These are phyloP conservation scores for Maudiozyma saulgeensis DNA, from an alignment of 805 yeast species.

Conservation along the genomic window DNA sequence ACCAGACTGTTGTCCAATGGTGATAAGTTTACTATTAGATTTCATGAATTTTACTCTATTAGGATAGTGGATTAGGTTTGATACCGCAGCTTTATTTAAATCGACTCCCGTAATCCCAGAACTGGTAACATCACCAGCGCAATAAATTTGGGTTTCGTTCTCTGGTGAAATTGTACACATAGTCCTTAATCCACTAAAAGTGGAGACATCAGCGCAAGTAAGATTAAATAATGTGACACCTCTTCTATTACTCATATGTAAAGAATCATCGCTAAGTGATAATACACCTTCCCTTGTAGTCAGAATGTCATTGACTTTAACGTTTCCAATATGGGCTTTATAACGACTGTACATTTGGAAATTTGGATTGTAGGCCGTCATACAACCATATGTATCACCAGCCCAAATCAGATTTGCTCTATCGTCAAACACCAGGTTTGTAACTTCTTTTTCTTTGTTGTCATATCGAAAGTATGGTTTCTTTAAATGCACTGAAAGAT, in stretches of 20 bases:
- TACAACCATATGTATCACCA: slow-evolving; percentile 54
- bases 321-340: slow-evolving; percentile 37
- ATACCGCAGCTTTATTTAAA: slow-evolving; percentile 30
- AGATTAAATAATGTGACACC: slow-evolving; percentile 39
- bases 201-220: slow-evolving; percentile 25
- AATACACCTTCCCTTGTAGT: slow-evolving; percentile 50
- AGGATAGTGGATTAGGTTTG: slow-evolving; percentile 34
- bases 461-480: slow-evolving; percentile 27
- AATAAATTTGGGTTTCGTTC: slow-evolving; percentile 36
- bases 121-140: slow-evolving; percentile 32
- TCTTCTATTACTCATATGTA: slow-evolving; percentile 46
- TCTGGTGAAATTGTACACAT: slow-evolving; percentile 34
- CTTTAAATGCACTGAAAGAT: slow-evolving; percentile 23
- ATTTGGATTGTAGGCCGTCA: slow-evolving; percentile 37
- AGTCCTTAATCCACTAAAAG: slow-evolving; percentile 29
- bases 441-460: slow-evolving; percentile 24
- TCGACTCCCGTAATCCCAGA: slow-evolving; percentile 37
- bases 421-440: slow-evolving; percentile 49
- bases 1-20: slow-evolving; percentile 53
- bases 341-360: slow-evolving; percentile 51
- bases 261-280: slow-evolving; percentile 41
- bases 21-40: slow-evolving; percentile 43
- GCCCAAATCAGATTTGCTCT: slow-evolving; percentile 77
- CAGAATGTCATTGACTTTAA: slow-evolving; percentile 43
- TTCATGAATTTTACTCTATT: slow-evolving; percentile 41